phyloP scores from a whole-genome alignment of 1,284 basidiomycete species.

The Golubevia sp. region DNA sequence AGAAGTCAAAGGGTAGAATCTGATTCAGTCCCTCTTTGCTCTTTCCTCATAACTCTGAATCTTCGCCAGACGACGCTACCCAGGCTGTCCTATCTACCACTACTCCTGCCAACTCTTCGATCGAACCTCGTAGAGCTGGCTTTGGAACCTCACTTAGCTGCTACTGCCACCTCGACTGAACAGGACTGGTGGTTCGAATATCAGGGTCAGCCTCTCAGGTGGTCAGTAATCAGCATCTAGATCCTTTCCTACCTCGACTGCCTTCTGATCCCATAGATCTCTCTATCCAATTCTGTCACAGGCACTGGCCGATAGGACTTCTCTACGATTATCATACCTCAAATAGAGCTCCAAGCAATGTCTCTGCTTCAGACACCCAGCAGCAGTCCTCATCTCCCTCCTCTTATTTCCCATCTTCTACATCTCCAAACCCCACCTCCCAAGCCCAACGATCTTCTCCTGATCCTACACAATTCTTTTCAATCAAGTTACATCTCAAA shows the following conservation, averaged over 20 bases:
- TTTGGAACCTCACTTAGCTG: conserved; percentile 15
- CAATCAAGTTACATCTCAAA: conserved; percentile 27
- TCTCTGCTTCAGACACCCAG: not conserved
- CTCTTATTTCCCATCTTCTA: no score
- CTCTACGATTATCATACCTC: conserved; percentile 41
- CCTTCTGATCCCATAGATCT: not conserved
- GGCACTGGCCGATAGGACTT: conserved; percentile 48
- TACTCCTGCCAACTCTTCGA: conserved; percentile 31
- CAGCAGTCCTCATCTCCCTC: not conserved
- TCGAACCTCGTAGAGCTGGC: conserved; percentile 31
- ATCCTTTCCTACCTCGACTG: not conserved
- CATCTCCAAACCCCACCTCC: not conserved
- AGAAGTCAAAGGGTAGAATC: no score
- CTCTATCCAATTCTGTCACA: not conserved
- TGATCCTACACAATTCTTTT: not conserved
- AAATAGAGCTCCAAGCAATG: conserved; percentile 16
- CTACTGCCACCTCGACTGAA: conserved; percentile 20
- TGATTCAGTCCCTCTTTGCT: not conserved
- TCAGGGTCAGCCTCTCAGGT: conserved; percentile 35
- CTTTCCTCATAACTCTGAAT: not conserved
- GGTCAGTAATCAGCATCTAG: conserved; percentile 10
- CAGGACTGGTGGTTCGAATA: conserved; percentile 44
- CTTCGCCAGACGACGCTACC: conserved; percentile 18
- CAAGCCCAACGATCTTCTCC: not conserved
- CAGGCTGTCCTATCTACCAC: conserved; percentile 39